Evolutionary conservation across 768 basidiomycete species (phyloP), one percentile per base, ranked within the genome.

Genomic region (Suillus luteus): DNA sequence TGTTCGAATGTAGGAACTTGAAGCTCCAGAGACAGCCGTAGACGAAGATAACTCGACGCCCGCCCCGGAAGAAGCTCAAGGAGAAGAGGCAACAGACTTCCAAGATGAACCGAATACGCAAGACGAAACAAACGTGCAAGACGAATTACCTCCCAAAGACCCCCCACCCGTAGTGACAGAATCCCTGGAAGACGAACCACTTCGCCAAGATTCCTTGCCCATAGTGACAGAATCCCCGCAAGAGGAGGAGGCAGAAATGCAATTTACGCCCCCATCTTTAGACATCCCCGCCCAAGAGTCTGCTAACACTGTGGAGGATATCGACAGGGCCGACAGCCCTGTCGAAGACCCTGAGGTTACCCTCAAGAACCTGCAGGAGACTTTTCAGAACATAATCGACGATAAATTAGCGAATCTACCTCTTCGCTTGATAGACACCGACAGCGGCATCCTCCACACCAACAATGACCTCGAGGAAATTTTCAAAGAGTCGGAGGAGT

Each of bases 381-480:
- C 37, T 40, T 24, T 57, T 19, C 59, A 60, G 52, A 35, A 60
- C 31, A 51, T 35, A 33, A 46, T 46, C 12, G 59, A 57, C 33
- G 52, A 60, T 6, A 57, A 58, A 46, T 33, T 60, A 60, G 51
- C 43, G 14, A 60, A 57, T 19, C 57, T 60, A 15, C 59, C 59
- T 22, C 51, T 57, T 55, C 43, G 59, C 43, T 37, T 60, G 33
- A 60, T 60, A 46, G 59, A 60, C 15, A 31, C 59, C 4, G 35
- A 60, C 31, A 46, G 33, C 5, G 59, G 59, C 8, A 57, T 60
- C 41, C 51, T 57, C 24, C 10, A 57, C 15, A 57, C 37, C 15
- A 57, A 17, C 55, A 40, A 57, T 27, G 55, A 57, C 17, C 55
- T 57, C 15, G 55, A 57, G 22, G 55, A 10, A 40, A 17, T 57